A percentile compares a stretch with the other conserved stretches of the same genome.
phyloP scores from a whole-genome alignment of 1,284 basidiomycete genomes.

The Trametes hirsuta region DNA sequence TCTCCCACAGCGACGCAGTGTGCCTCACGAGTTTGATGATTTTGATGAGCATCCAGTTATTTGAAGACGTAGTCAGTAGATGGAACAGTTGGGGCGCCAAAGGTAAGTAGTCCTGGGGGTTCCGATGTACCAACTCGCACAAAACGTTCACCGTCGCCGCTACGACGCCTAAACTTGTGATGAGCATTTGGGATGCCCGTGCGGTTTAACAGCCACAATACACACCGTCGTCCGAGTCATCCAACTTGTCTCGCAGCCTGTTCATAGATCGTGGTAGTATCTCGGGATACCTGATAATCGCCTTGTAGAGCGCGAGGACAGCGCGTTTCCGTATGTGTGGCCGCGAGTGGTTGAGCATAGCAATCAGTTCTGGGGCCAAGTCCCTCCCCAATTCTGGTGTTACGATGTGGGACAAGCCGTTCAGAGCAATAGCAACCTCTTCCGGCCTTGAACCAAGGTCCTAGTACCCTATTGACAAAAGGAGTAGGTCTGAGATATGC shows the following conservation, averaged over 20 bases:
- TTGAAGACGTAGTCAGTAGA: constrained; percentile 91
- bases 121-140: constrained; percentile 87
- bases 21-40: constrained; percentile 88
- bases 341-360: constrained; percentile 91
- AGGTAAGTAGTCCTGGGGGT: constrained; percentile 79
- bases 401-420: constrained; percentile 88
- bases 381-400: constrained; percentile 90
- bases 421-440: constrained; percentile 83
- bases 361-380: constrained; percentile 83
- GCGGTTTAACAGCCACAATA: constrained; percentile 1
- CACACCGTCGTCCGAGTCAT: constrained; percentile 83
- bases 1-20: constrained; percentile 8
- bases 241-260: constrained; percentile 81
- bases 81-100: constrained; percentile 94
- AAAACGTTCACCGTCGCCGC: constrained; percentile 93
- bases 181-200: background rate
- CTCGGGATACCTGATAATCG: constrained; percentile 81
- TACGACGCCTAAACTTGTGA: constrained; percentile 69
- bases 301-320: constrained; percentile 80
- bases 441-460: constrained; percentile 81
- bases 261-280: constrained; percentile 67
- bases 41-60: constrained; percentile 99
- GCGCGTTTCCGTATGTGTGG: constrained; percentile 90
- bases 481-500: background rate
- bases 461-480: constrained; percentile 44